phyloP scores from a whole-genome alignment of 2,329 filamentous ascomycete species.

The Passalora sequoiae region DNA sequence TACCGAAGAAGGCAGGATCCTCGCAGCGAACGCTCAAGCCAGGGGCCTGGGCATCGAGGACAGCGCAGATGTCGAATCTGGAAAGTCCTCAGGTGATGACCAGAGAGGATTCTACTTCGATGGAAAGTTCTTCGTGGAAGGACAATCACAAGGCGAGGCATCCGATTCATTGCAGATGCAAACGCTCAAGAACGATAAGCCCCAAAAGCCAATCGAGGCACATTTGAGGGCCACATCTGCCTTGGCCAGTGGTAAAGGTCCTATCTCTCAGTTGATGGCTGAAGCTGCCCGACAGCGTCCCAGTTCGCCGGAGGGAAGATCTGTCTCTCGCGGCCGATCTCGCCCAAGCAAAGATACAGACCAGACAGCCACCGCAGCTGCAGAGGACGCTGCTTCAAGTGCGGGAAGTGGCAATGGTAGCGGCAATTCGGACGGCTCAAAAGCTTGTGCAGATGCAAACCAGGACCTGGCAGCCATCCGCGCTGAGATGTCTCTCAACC shows the following conservation, averaged over 20 bases:
- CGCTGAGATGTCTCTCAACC: slow-evolving; percentile 3
- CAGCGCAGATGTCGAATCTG: background rate
- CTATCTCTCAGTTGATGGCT: background rate
- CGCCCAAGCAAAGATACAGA: background rate
- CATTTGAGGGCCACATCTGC: background rate
- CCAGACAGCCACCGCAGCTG: background rate
- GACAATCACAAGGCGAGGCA: background rate
- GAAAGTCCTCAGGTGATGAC: background rate
- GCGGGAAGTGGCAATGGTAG: background rate
- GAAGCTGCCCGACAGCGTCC: background rate
- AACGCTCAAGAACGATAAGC: background rate
- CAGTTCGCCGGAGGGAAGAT: background rate
- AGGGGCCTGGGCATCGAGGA: background rate
- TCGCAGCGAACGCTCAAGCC: background rate
- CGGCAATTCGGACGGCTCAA: background rate
- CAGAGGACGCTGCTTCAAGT: background rate
- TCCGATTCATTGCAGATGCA: background rate
- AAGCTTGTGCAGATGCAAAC: slow-evolving; percentile 1
- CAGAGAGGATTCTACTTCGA: slow-evolving; percentile 4
- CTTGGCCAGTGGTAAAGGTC: background rate
- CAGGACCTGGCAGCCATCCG: slow-evolving; percentile 1
- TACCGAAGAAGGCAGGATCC: slow-evolving; percentile 1
- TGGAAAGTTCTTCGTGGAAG: slow-evolving; percentile 2
- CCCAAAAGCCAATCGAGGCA: background rate
- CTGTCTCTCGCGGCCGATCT: background rate